Base-by-base conservation (phyloP, 2,329 filamentous ascomycete species). In the Aspergillus bombycis region DNA sequence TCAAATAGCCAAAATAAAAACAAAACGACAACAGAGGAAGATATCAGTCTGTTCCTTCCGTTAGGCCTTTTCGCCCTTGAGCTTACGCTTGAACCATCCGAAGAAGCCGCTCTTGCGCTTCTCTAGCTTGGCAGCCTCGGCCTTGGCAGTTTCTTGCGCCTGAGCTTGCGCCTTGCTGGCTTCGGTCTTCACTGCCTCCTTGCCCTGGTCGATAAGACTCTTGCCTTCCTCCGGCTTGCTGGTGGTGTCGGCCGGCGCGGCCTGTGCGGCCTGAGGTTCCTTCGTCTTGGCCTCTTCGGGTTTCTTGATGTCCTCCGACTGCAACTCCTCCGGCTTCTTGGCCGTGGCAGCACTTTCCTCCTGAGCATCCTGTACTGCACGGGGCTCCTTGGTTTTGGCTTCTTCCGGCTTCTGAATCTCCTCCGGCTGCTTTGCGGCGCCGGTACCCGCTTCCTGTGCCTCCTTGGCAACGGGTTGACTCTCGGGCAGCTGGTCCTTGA, bases 31-130 rank as follows among this genome's bases (percentile, higher is more conserved):
- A 38, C n/a, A 41, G 19, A 26, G 11, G 11, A 36, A 57, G 19
- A 56, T 2, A 43, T 57, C 16, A 46, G 6, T 55, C 12, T n/a
- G 32, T 12, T 6, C n/a, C n/a, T n/a, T 2, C 32, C 1, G 14
- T 16, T 26, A 55, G 52, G 52, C 52, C n/a, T 36, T 55, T 26
- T 32, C 30, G n/a, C 52, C 52, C 52, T 36, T 36, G n/a, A 55
- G n/a, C 52, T 55, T 55, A 36, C 52, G 71, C 70, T 74, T 74
- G 56, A 74, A 54, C 71, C 71, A 73, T 32, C 66, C 63, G 53
- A 65, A 65, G 59, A 74, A 67, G 7, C 72, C 71, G 19, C 71
- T 72, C 68, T 73, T 73, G 30, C 68, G 68, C 63, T 69, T 71
- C 30, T 71, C 70, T 9, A 63, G 58, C 61, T 68, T 67, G 43